Conservation (phyloP, 805 yeast species). For the Yamadazyma nakazawae region DNA sequence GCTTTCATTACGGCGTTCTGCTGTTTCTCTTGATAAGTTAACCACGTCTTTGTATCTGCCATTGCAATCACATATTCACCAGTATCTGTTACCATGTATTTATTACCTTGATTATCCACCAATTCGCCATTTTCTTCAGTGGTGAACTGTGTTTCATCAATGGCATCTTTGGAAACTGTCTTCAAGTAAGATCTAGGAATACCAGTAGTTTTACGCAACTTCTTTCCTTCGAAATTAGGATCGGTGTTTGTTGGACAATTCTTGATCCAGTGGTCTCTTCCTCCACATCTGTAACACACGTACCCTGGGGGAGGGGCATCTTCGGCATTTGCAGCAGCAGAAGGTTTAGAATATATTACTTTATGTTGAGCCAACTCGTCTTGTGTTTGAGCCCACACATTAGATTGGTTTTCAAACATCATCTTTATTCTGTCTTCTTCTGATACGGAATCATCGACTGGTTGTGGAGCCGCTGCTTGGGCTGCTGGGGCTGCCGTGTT, state of each 20-base stretch:
- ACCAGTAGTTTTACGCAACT: slow-evolving; percentile 93
- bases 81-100: slow-evolving; percentile 84
- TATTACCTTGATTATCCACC: slow-evolving; percentile 46
- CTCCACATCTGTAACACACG: slow-evolving; percentile 95
- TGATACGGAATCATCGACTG: slow-evolving; percentile 42
- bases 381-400: slow-evolving; percentile 94
- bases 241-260: slow-evolving; percentile 93
- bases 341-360: slow-evolving; percentile 58
- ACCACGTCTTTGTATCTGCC: slow-evolving; percentile 92
- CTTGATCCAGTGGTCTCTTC: slow-evolving; percentile 88
- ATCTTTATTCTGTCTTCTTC: slow-evolving; percentile 88
- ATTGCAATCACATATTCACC: slow-evolving; percentile 96
- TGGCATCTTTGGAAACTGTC: slow-evolving; percentile 77
- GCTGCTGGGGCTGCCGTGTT: slow-evolving; percentile 9
- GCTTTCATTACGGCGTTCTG: slow-evolving; percentile 46
- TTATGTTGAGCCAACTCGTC: slow-evolving; percentile 84
- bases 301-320: slow-evolving; percentile 93
- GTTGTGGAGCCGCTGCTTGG: slow-evolving; percentile 19
- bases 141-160: slow-evolving; percentile 41
- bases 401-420: slow-evolving; percentile 91
- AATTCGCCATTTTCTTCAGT: slow-evolving; percentile 43
- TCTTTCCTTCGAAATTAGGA: slow-evolving; percentile 89
- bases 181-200: slow-evolving; percentile 91
- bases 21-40: slow-evolving; percentile 70
- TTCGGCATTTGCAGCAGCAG: slow-evolving; percentile 39